A percentile compares a stretch with the other conserved stretches of the same genome.
phyloP scores from a whole-genome alignment of 2,329 filamentous ascomycete species.

The Penicillium glabrum region DNA sequence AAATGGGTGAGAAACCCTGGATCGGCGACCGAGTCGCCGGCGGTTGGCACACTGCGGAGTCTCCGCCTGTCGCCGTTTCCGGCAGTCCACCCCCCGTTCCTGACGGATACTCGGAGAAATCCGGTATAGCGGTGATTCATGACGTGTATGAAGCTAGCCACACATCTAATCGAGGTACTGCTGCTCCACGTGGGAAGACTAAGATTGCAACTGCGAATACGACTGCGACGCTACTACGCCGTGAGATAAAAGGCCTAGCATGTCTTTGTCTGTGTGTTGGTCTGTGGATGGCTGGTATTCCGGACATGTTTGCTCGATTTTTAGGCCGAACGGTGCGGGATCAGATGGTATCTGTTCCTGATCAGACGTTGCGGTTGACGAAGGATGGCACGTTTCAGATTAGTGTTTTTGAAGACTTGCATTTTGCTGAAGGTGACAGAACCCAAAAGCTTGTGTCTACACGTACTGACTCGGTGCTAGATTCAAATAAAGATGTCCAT shows the following conservation, averaged over 20 bases:
- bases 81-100: neutral
- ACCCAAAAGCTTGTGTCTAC: slow-evolving; percentile 33
- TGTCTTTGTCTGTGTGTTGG: neutral
- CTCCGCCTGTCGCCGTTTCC: neutral
- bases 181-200: neutral
- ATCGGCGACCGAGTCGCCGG: neutral
- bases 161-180: neutral
- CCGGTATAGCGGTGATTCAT: neutral
- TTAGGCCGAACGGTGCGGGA: neutral
- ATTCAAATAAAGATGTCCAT: slow-evolving; percentile 52
- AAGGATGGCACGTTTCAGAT: slow-evolving; percentile 46
- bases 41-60: neutral
- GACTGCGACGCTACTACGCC: neutral
- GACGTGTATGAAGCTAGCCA: neutral
- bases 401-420: slow-evolving; percentile 67
- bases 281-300: neutral
- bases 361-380: slow-evolving; percentile 13
- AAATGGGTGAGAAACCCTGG: neutral
- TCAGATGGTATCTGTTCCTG: neutral
- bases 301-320: neutral
- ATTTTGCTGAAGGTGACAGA: slow-evolving; percentile 66
- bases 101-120: neutral
- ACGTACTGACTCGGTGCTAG: slow-evolving; percentile 5
- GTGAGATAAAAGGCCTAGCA: neutral
- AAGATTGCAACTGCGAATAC: neutral